These are phyloP conservation scores for Lenwebbia sp. DNA, from an alignment of 345 rosid genomes.

Conservation along the genomic window DNA sequence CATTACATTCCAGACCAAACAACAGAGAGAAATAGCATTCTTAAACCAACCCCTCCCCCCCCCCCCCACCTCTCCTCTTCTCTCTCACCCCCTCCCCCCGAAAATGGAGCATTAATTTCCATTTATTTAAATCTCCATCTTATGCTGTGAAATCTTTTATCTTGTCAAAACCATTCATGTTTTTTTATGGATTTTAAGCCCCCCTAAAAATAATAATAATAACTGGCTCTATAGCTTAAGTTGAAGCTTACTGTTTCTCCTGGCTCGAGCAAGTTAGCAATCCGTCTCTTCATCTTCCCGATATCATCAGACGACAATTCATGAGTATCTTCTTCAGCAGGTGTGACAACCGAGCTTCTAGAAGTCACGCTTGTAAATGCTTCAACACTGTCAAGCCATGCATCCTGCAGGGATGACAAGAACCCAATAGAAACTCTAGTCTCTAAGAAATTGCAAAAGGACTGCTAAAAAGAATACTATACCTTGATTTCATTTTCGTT, in stretches of 20 bases:
- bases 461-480: not conserved
- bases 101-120: not conserved
- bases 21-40: not conserved
- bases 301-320: conserved; percentile 73
- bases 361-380: conserved; percentile 40
- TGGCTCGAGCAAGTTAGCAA: conserved; percentile 70
- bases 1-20: not conserved
- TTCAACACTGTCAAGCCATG: conserved; percentile 92
- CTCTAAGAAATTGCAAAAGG: not conserved
- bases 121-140: not conserved
- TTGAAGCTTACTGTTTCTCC: conserved; percentile 71
- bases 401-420: conserved; percentile 55
- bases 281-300: conserved; percentile 71
- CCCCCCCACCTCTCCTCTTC: not conserved
- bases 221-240: not conserved
- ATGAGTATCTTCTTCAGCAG: conserved; percentile 13
- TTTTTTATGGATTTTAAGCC: not conserved
- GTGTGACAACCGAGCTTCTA: conserved; percentile 7
- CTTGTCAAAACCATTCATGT: not conserved
- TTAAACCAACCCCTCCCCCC: not conserved
- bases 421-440: not conserved
- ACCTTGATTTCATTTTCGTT: conserved; percentile 73
- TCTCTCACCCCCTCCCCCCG: not conserved
- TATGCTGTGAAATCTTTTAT: not conserved
- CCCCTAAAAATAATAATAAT: not conserved